These are phyloP conservation scores for Cantharellus cinnabarinus DNA, from an alignment of 768 basidiomycete genomes.

Conservation along the genomic window DNA sequence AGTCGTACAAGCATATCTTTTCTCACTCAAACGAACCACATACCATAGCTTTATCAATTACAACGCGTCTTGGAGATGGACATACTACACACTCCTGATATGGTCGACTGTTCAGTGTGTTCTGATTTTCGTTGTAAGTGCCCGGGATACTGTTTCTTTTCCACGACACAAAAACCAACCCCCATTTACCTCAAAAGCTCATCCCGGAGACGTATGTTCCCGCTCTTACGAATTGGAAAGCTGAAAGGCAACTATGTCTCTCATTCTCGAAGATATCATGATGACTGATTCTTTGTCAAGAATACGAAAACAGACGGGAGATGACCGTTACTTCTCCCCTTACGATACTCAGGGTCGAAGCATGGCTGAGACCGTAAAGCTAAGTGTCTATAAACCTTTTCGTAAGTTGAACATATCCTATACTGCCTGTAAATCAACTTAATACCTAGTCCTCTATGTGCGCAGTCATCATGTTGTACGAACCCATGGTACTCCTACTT, in stretches of 20 bases:
- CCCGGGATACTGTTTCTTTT: not conserved
- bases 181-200: conserved; percentile 20
- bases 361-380: conserved; percentile 26
- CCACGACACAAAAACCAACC: not conserved
- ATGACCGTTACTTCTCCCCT: conserved; percentile 35
- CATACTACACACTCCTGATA: conserved; percentile 46
- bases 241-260: conserved; percentile 20
- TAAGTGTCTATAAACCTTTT: conserved; percentile 54
- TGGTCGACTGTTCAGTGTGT: conserved; percentile 41
- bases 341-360: conserved; percentile 30
- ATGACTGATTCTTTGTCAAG: conserved; percentile 15
- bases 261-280: not conserved
- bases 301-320: conserved; percentile 34
- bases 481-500: conserved; percentile 59
- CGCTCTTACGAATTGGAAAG: conserved; percentile 39
- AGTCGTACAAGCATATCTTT: no score
- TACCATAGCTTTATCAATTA: not conserved
- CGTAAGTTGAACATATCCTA: conserved; percentile 23
- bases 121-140: conserved; percentile 30
- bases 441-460: not conserved
- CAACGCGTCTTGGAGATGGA: conserved; percentile 41
- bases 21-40: no score
- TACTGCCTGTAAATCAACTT: conserved; percentile 6
- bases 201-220: conserved; percentile 58
- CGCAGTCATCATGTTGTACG: conserved; percentile 37